Base-by-base conservation (phyloP, 2,329 filamentous ascomycete species). In the Clarireedia hainanense region DNA sequence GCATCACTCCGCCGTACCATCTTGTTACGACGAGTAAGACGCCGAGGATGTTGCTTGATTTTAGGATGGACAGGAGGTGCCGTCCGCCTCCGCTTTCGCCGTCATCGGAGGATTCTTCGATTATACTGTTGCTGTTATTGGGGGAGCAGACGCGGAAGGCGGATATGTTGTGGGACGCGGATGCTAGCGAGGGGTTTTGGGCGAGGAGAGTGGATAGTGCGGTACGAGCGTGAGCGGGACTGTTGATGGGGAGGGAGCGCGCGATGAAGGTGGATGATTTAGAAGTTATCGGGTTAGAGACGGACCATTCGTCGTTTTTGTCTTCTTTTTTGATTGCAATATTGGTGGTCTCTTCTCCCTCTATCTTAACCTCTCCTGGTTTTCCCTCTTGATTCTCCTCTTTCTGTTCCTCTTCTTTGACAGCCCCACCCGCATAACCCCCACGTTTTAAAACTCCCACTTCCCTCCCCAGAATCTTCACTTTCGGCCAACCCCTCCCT, bases 391-490 rank as follows among this genome's bases (percentile, higher is more conserved):
- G 45, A 59, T 40, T 43, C 14, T n/a, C 17, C 14, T 23, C 49
- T 27, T 57, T 40, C 10, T 47, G 27, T 10, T 10, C 27, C 7
- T 4, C 27, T 10, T 10, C 27, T 30, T 30, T 30, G 2, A 30
- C 27, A 30, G 10, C 50, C 17, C 15, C 49, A 30, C 53, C 58
- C 24, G 45, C 50, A 67, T 92, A 92, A 1, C 86, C 88, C 67
- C 86, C 84, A 62, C 90, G 76, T 70, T 89, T 91, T 63, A 95
- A 75, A 2, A 94, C 86, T 2, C 80, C 77, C 12, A 95, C 74
- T 49, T 89, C 83, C 52, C 89, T 79, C 0, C 86, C 86, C 77
- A 94, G 80, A 9, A 95, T 78, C 52, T 72, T 83, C 4, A 91
- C 76, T 42, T 55, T 59, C 52, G 90, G 88, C 69, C 92, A 89